phyloP scores from a whole-genome alignment of 345 rosid species.

The Hibiscus mutabilis region DNA sequence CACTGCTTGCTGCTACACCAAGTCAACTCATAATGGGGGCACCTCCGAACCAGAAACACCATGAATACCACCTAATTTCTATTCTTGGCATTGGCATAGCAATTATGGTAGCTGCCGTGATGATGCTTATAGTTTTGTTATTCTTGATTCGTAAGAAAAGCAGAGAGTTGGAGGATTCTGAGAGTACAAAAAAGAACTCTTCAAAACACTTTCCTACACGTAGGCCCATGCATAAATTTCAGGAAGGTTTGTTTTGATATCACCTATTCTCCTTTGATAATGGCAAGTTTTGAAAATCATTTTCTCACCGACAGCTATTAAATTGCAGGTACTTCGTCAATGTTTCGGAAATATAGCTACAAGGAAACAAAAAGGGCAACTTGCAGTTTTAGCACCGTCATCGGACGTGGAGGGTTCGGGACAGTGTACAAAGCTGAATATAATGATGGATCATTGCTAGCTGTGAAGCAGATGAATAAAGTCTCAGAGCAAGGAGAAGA shows the following conservation, averaged over 20 bases:
- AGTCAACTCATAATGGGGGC: constrained; percentile 38
- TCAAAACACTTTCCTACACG: constrained; percentile 47
- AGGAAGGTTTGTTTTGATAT: constrained; percentile 45
- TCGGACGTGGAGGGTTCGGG: constrained; percentile 92
- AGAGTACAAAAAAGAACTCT: constrained; percentile 33
- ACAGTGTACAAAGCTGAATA: constrained; percentile 74
- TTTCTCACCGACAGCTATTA: not conserved
- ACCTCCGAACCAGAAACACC: constrained; percentile 40
- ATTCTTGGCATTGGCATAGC: constrained; percentile 64
- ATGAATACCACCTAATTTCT: constrained; percentile 50
- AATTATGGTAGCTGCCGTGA: constrained; percentile 48
- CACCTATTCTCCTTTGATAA: constrained; percentile 7
- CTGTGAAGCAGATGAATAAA: constrained; percentile 76
- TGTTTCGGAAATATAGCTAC: constrained; percentile 70
- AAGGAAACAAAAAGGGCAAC: constrained; percentile 83
- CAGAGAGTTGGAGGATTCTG: constrained; percentile 52
- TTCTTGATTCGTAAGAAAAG: constrained; percentile 64
- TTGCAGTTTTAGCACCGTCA: constrained; percentile 49
- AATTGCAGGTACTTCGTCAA: constrained; percentile 50
- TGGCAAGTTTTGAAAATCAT: not conserved
- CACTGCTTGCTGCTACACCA: constrained; percentile 62
- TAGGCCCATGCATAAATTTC: constrained; percentile 44
- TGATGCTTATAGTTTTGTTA: constrained; percentile 54
- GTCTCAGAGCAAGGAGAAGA: constrained; percentile 71
- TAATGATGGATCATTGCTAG: constrained; percentile 56